Conservation (phyloP, 1,284 basidiomycete genomes). For the Heterobasidion annosum region DNA sequence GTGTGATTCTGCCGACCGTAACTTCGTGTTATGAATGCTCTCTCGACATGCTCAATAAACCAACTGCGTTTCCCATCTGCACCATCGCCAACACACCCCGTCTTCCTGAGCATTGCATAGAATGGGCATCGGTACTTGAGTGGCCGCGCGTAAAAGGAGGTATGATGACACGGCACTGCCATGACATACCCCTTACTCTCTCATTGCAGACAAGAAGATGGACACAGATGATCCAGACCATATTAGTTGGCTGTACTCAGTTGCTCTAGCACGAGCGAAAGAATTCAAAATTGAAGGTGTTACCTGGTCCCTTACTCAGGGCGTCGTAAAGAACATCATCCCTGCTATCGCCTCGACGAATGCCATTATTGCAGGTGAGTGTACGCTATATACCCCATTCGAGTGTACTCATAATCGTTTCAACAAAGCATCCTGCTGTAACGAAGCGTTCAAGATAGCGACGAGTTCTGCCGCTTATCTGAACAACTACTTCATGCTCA, state of each 20-base stretch:
- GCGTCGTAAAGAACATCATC: constrained; percentile 99
- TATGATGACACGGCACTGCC: constrained; percentile 18
- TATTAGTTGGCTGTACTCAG: constrained; percentile 87
- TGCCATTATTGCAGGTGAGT: constrained; percentile 84
- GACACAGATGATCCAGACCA: constrained; percentile 97
- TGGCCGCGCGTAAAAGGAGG: constrained; percentile 92
- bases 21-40: constrained; percentile 98
- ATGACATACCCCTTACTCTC: background rate
- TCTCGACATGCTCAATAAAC: constrained; percentile 97
- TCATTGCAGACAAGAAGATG: constrained; percentile 74
- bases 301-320: constrained; percentile 96
- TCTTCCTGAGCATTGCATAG: constrained; percentile 97
- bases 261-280: constrained; percentile 75
- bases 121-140: constrained; percentile 99
- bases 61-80: constrained; percentile 95
- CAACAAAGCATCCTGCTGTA: constrained; percentile 84
- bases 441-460: constrained; percentile 98
- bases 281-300: constrained; percentile 97
- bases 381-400: background rate
- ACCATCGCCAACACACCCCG: constrained; percentile 99
- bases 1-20: constrained; percentile 93
- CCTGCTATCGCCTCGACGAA: constrained; percentile 97
- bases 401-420: constrained; percentile 1
- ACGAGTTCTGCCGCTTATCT: constrained; percentile 91
- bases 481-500: constrained; percentile 98